These are phyloP conservation scores for Penicillium coprophilum DNA, from an alignment of 495 filamentous ascomycete genomes.

Conservation along the genomic window DNA sequence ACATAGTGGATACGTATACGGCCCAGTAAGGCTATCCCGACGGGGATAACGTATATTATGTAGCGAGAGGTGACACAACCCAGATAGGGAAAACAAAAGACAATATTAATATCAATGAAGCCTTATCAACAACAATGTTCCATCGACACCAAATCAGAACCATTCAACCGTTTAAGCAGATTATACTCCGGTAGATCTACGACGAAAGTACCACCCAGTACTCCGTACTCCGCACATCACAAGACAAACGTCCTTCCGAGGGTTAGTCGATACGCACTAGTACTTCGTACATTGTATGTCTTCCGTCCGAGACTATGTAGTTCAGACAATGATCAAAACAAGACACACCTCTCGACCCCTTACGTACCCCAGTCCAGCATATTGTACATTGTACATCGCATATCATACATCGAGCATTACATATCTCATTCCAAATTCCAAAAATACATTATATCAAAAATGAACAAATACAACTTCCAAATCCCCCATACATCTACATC, in stretches of 20 bases:
- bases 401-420: neutral
- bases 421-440: neutral
- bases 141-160: neutral
- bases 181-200: neutral
- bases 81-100: neutral
- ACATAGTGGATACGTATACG: neutral
- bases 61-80: neutral
- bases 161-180: neutral
- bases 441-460: too few species aligned
- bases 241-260: too few species aligned
- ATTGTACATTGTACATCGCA: neutral
- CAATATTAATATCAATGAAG: neutral
- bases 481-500: neutral
- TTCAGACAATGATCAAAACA: too few species aligned
- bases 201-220: neutral
- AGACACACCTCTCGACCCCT: neutral
- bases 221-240: neutral
- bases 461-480: neutral
- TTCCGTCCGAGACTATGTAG: too few species aligned
- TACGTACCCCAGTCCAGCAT: neutral
- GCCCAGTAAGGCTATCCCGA: neutral
- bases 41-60: neutral
- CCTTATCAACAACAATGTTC: neutral
- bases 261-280: too few species aligned
- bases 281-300: too few species aligned